A percentile compares a stretch with the other conserved stretches of the same genome.
Conservation (phyloP, 495 filamentous ascomycete species). For the Aspergillus ellipticus region DNA sequence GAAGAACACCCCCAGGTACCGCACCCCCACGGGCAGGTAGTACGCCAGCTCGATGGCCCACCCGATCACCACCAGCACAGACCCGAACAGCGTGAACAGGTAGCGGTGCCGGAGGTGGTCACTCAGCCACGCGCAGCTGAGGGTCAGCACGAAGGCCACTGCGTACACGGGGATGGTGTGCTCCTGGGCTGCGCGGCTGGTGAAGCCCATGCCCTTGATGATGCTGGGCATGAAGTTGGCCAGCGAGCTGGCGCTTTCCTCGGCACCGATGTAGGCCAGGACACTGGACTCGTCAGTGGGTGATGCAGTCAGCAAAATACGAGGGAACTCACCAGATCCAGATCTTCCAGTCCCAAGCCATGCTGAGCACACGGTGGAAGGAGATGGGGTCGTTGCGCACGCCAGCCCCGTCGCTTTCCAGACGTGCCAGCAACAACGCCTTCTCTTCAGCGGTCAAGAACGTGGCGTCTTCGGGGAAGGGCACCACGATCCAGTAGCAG, state of each 20-base stretch:
- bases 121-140: slow-evolving; percentile 41
- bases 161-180: slow-evolving; percentile 56
- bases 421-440: slow-evolving; percentile 34
- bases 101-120: slow-evolving; percentile 50
- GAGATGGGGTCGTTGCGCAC: slow-evolving; percentile 38
- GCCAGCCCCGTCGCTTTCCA: slow-evolving; percentile 36
- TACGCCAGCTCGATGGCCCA: slow-evolving; percentile 49
- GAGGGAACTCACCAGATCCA: slow-evolving; percentile 28
- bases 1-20: slow-evolving; percentile 51
- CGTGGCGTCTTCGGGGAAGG: slow-evolving; percentile 45
- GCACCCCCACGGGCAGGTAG: slow-evolving; percentile 28
- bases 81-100: slow-evolving; percentile 47
- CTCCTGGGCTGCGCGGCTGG: slow-evolving; percentile 46
- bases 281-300: background rate
- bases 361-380: slow-evolving; percentile 30
- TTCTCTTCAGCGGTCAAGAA: slow-evolving; percentile 47
- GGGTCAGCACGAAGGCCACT: slow-evolving; percentile 44
- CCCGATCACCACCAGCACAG: slow-evolving; percentile 44
- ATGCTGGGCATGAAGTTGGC: slow-evolving; percentile 57
- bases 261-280: slow-evolving; percentile 42
- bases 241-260: slow-evolving; percentile 47
- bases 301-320: background rate
- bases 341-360: slow-evolving; percentile 48
- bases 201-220: slow-evolving; percentile 54
- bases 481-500: slow-evolving; percentile 49